phyloP scores from a whole-genome alignment of 768 basidiomycete species.

The Suillus sp. region DNA sequence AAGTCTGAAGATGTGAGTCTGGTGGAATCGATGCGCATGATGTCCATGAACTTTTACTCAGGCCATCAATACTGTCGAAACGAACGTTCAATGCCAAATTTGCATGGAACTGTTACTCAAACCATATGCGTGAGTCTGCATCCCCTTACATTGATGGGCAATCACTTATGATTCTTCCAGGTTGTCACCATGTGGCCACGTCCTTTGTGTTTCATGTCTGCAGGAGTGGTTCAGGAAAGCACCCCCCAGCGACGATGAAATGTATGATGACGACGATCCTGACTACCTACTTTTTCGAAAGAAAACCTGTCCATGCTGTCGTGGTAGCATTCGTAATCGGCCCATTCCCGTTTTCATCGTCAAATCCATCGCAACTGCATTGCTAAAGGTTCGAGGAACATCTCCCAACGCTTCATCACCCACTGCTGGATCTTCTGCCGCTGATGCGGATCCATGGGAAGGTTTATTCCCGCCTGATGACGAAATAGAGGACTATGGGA shows the following conservation, averaged over 20 bases:
- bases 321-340: constrained; percentile 53
- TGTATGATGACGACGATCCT: constrained; percentile 42
- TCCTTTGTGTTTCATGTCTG: constrained; percentile 71
- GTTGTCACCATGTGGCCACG: constrained; percentile 75
- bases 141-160: background rate
- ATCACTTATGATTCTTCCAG: constrained; percentile 36
- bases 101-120: constrained; percentile 70
- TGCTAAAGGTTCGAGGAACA: constrained; percentile 46
- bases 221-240: constrained; percentile 80
- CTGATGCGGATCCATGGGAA: constrained; percentile 65
- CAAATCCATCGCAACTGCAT: constrained; percentile 54
- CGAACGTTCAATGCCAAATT: constrained; percentile 69
- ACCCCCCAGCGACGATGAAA: constrained; percentile 49
- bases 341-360: constrained; percentile 73
- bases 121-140: constrained; percentile 62
- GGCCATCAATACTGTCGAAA: constrained; percentile 59
- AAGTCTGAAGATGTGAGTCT: constrained; percentile 59
- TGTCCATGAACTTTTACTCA: constrained; percentile 25
- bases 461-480: constrained; percentile 60
- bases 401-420: constrained; percentile 20
- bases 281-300: constrained; percentile 55
- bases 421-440: constrained; percentile 33
- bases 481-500: constrained; percentile 40
- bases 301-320: constrained; percentile 77
- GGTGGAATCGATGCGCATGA: background rate